phyloP scores from a whole-genome alignment of 257 asterid species.

The Solanum sitiens region DNA sequence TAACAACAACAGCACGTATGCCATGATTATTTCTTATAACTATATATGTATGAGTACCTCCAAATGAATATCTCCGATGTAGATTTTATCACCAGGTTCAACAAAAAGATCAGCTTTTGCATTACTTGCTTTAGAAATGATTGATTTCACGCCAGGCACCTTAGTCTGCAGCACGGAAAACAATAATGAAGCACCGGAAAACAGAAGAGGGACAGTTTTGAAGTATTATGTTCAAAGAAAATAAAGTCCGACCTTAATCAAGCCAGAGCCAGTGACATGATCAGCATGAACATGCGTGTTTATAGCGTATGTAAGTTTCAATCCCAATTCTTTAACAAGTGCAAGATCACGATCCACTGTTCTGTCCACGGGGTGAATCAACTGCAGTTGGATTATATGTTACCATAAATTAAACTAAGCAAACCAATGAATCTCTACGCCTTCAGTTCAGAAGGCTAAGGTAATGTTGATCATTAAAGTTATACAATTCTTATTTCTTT shows the following conservation, averaged over 20 bases:
- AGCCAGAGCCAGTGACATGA: slow-evolving; percentile 88
- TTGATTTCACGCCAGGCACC: slow-evolving; percentile 64
- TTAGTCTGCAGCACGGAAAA: slow-evolving; percentile 41
- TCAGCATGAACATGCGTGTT: slow-evolving; percentile 98
- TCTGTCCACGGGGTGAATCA: slow-evolving; percentile 91
- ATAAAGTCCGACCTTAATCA: slow-evolving; percentile 54
- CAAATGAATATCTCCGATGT: slow-evolving; percentile 68
- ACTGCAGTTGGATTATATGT: slow-evolving; percentile 23
- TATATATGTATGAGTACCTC: slow-evolving; percentile 41
- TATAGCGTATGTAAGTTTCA: slow-evolving; percentile 84
- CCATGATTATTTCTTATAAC: background rate
- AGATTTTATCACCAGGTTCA: slow-evolving; percentile 73
- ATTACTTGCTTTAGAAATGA: slow-evolving; percentile 89
- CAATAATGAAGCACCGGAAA: slow-evolving; percentile 2
- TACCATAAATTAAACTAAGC: background rate
- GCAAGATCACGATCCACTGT: slow-evolving; percentile 81
- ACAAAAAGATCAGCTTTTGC: slow-evolving; percentile 83
- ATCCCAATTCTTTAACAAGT: slow-evolving; percentile 75
- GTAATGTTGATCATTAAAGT: background rate
- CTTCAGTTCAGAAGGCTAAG: background rate
- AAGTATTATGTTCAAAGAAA: background rate
- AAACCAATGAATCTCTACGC: background rate
- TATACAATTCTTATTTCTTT: background rate
- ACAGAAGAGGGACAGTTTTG: background rate
- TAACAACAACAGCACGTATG: background rate